phyloP scores from a whole-genome alignment of 108 stramenopile genomes.

The Cyclotella choctawhatcheeana region DNA sequence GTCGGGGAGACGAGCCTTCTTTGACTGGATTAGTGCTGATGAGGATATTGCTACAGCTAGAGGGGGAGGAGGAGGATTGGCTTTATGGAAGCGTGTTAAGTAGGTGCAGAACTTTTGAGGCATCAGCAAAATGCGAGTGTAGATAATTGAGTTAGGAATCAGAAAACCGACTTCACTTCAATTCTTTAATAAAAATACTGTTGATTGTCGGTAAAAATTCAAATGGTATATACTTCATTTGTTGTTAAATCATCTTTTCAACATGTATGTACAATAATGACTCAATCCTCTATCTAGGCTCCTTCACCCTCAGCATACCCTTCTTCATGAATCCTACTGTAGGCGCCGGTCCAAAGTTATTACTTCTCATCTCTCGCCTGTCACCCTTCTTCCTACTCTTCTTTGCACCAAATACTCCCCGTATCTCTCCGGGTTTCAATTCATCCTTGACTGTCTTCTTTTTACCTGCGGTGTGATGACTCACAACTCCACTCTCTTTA shows the following conservation, averaged over 20 bases:
- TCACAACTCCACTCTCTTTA: constrained; percentile 74
- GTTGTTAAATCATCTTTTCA: no score
- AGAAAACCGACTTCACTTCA: no score
- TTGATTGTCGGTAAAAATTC: no score
- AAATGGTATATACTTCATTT: no score
- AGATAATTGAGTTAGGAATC: no score
- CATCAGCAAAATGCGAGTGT: no score
- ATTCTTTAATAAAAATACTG: no score
- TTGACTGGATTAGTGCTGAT: constrained; percentile 93
- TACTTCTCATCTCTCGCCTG: constrained; percentile 43
- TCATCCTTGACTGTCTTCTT: constrained; percentile 43
- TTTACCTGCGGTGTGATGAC: constrained; percentile 37
- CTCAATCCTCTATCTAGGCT: no score
- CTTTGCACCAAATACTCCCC: constrained; percentile 51
- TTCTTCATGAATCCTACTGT: constrained; percentile 78
- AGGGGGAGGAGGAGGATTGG: constrained; percentile 92
- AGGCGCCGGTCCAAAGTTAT: constrained; percentile 72
- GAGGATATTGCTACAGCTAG: constrained; percentile 90
- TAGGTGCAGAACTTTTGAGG: constrained; percentile 2
- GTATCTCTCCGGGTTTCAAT: constrained; percentile 22
- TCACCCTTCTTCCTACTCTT: constrained; percentile 50
- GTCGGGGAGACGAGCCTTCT: constrained; percentile 72
- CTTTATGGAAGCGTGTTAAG: constrained; percentile 85
- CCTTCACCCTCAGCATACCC: constrained; percentile 69
- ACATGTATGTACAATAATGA: no score